Base-by-base conservation (phyloP, 768 basidiomycete species). In the Pholiota microspora region DNA sequence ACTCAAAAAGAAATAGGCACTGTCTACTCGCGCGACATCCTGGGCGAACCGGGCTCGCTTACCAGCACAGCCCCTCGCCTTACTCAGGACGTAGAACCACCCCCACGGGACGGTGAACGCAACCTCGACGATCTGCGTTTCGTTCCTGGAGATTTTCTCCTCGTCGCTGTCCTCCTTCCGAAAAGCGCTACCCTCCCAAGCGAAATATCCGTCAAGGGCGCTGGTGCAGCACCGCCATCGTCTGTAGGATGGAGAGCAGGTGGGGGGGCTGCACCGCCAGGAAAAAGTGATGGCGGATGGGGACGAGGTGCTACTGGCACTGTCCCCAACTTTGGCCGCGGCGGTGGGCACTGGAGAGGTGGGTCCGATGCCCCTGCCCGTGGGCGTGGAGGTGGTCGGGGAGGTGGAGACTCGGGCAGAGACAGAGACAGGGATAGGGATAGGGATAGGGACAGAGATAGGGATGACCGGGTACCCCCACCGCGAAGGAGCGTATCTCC, bases 1-100 rank as follows among this genome's bases (percentile, higher is more conserved):
- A 73, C 84, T 0, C 80, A 83, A 66, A 92, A 92, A 71, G 91
- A 93, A 38, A 81, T 93, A 38, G 91, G 91, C 24, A 80, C 80
- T 62, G 86, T 93, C 34, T 88, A 89, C 69, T 89, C 89, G 40
- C 85, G 90, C 58, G 92, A 92, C 70, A 88, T 92, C 59, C 80
- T 91, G 2, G 89, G 89, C 45, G 90, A 91, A 67, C 86, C 88
- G 3, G 89, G 89, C 29, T 69, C 84, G 1, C 67, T 88, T 18
- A 74, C 77, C 35, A 67, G 67, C 12, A 73, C 82, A 5, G 87
- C 88, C 0, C 77, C 85, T 0, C 79, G 86, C 2, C 75, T 91
- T 2, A 69, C 84, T 18, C 80, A 83, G 42, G 85, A 85, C 55
- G 53, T 60, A 0, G 77, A 77, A 24, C 63, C 66, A 1, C 59